phyloP scores from a whole-genome alignment of 164 flowering plant species.

The Chloranthus sessilifolius region DNA sequence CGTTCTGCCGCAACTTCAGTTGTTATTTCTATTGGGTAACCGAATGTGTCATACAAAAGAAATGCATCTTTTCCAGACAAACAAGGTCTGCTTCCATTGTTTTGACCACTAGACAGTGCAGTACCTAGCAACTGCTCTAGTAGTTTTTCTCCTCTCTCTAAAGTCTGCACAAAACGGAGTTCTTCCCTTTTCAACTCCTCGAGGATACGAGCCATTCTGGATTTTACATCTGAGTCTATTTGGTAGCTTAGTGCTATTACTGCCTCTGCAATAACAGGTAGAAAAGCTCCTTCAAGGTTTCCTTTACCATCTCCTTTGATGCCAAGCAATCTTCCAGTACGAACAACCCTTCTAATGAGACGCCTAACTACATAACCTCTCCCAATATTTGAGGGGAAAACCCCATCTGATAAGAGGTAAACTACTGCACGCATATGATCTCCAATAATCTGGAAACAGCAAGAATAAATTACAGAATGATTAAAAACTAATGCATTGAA shows the following conservation, averaged over 20 bases:
- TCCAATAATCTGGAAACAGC: slow-evolving; percentile 60
- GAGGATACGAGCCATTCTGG: slow-evolving; percentile 47
- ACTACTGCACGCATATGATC: slow-evolving; percentile 93
- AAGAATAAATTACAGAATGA: background rate
- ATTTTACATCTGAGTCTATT: slow-evolving; percentile 65
- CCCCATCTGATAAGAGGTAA: slow-evolving; percentile 92
- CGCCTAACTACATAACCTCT: slow-evolving; percentile 93
- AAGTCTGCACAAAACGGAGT: slow-evolving; percentile 72
- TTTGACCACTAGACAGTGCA: slow-evolving; percentile 40
- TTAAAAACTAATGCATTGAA: too few relatives aligned
- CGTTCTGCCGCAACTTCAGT: slow-evolving; percentile 77
- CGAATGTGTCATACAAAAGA: slow-evolving; percentile 83
- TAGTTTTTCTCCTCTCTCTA: slow-evolving; percentile 92
- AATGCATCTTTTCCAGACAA: slow-evolving; percentile 89
- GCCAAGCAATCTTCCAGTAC: slow-evolving; percentile 83
- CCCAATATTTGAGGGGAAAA: slow-evolving; percentile 90
- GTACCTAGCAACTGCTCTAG: slow-evolving; percentile 69
- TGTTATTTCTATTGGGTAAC: slow-evolving; percentile 92
- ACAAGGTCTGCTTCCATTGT: slow-evolving; percentile 40
- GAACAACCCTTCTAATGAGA: slow-evolving; percentile 83
- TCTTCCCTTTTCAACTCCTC: slow-evolving; percentile 92
- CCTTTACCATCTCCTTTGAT: slow-evolving; percentile 63
- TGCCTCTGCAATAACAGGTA: slow-evolving; percentile 67
- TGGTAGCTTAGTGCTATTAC: slow-evolving; percentile 67
- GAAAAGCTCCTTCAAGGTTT: slow-evolving; percentile 64